phyloP scores from a whole-genome alignment of 768 basidiomycete genomes.

The Pholiota molesta region DNA sequence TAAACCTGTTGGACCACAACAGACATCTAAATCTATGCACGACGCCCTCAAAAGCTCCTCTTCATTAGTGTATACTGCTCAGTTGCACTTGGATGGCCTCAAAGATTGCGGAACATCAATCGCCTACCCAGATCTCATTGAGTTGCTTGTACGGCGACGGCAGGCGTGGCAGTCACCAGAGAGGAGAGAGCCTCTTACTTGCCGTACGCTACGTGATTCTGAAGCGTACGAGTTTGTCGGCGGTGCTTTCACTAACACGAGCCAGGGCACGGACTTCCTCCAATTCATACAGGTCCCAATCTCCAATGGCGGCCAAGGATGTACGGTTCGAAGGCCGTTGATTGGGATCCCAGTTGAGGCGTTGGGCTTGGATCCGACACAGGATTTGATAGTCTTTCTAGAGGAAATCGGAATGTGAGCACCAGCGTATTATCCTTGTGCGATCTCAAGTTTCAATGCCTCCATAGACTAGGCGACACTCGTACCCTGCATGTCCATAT shows the following conservation, averaged over 20 bases:
- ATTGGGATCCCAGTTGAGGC: neutral
- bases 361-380: neutral
- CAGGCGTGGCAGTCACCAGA: neutral
- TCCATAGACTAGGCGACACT: too few relatives aligned
- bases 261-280: neutral
- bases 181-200: too few relatives aligned
- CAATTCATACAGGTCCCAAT: neutral
- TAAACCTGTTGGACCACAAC: neutral
- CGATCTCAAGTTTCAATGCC: neutral
- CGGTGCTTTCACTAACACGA: neutral
- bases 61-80: neutral
- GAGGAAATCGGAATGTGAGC: neutral
- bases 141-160: neutral
- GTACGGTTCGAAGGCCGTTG: neutral
- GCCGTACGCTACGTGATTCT: too few relatives aligned
- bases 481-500: too few relatives aligned
- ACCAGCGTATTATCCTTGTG: neutral
- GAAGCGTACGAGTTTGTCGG: neutral
- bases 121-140: neutral
- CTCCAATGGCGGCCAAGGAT: neutral
- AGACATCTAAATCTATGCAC: neutral
- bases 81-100: neutral
- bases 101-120: neutral
- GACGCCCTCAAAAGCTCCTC: neutral
- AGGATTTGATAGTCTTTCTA: neutral